Evolutionary conservation across 164 flowering plant genomes (phyloP).

Genomic region (Liriodendron chinense): DNA sequence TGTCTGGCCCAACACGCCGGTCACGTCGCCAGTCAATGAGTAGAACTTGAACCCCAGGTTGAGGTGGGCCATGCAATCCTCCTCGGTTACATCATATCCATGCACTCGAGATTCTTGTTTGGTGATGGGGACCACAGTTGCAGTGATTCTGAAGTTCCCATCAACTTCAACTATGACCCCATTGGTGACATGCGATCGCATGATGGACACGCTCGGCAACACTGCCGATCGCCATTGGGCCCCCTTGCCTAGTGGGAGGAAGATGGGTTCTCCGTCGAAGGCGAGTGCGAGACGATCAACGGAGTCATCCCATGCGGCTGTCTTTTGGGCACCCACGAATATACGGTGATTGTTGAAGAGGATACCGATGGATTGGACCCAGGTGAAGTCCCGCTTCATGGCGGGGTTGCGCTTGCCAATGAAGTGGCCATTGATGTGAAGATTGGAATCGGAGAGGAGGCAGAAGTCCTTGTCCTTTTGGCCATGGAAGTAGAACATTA

Average conservation of each 20-base stretch:
- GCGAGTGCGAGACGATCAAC: slow-evolving; percentile 18
- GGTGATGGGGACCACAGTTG: slow-evolving; percentile 10
- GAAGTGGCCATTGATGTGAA: slow-evolving; percentile 36
- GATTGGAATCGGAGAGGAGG: slow-evolving; percentile 28
- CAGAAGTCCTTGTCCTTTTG: slow-evolving; percentile 28
- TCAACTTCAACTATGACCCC: slow-evolving; percentile 8
- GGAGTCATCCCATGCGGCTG: slow-evolving; percentile 21
- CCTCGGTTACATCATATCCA: slow-evolving; percentile 16
- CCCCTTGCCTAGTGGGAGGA: slow-evolving; percentile 7
- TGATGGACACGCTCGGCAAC: slow-evolving; percentile 5
- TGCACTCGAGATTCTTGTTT: slow-evolving; percentile 21
- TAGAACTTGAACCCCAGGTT: slow-evolving; percentile 27
- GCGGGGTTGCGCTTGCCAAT: slow-evolving; percentile 19
- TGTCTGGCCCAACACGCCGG: slow-evolving; percentile 31
- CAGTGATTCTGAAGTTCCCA: slow-evolving; percentile 7
- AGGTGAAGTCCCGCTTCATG: slow-evolving; percentile 24
- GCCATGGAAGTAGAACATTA: slow-evolving; percentile 38
- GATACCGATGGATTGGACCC: slow-evolving; percentile 27
- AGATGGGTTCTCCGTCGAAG: slow-evolving; percentile 18
- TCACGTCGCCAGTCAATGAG: slow-evolving; percentile 10
- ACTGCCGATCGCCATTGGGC: slow-evolving; percentile 7
- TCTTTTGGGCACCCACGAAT: slow-evolving; percentile 16
- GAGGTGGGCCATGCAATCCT: slow-evolving; percentile 28
- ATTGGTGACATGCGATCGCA: slow-evolving; percentile 8
- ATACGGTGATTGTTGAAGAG: slow-evolving; percentile 18